phyloP scores from a whole-genome alignment of 441 rosid species.

The Croton setiger region DNA sequence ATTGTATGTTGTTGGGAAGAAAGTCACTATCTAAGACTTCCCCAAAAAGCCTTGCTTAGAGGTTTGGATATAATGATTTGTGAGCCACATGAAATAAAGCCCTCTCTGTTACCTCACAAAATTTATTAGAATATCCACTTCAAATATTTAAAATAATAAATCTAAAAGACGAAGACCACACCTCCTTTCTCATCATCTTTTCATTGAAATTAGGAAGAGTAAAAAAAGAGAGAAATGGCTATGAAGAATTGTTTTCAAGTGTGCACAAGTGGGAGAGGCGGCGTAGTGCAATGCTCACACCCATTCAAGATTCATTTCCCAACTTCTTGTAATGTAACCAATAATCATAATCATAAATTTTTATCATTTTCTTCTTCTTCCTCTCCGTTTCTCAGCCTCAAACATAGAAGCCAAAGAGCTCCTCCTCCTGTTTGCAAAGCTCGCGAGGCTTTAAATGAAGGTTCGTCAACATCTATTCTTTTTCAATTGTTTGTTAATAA shows the following conservation, averaged over 20 bases:
- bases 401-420: conserved; percentile 27
- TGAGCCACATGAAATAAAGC: conserved; percentile 34
- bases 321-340: conserved; percentile 18
- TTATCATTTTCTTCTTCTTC: conserved; percentile 25
- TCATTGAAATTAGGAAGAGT: not conserved
- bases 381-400: conserved; percentile 8
- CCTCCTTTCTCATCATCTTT: conserved; percentile 13
- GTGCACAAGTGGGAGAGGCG: conserved; percentile 24
- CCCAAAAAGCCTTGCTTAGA: too few species aligned
- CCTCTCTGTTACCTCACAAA: conserved; percentile 35
- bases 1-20: too few species aligned
- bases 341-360: conserved; percentile 12
- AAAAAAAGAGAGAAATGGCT: conserved; percentile 31
- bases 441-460: conserved; percentile 53
- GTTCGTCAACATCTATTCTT: conserved; percentile 17
- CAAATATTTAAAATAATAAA: not conserved
- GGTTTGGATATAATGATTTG: conserved; percentile 1
- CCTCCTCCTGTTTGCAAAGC: conserved; percentile 56
- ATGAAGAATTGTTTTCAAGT: conserved; percentile 43
- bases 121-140: conserved; percentile 24
- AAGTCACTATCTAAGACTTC: too few species aligned
- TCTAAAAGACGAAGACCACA: conserved; percentile 27
- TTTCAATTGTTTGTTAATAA: too few species aligned
- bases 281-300: conserved; percentile 29
- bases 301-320: conserved; percentile 35